A percentile compares a stretch with the other conserved stretches of the same genome.
Conservation (phyloP, 495 filamentous ascomycete species). For the Xeromyces bisporus region DNA sequence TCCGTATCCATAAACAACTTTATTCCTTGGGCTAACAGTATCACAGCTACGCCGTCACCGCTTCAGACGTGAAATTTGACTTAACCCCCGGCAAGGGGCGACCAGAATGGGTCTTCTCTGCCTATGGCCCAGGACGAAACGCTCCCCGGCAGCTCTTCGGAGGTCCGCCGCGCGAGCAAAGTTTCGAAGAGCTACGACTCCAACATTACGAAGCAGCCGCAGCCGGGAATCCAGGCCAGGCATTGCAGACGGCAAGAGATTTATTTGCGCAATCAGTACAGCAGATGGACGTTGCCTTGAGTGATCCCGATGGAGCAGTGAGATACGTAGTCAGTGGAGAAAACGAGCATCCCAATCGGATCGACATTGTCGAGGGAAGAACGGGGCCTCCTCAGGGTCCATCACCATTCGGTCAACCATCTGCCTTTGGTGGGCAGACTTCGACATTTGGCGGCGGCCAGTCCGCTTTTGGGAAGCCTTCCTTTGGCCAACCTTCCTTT, state of each 20-base stretch:
- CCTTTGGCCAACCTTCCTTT: conserved; percentile 22
- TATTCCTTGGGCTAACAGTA: too few relatives aligned
- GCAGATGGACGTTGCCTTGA: conserved; percentile 50
- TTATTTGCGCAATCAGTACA: conserved; percentile 42
- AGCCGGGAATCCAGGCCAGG: conserved; percentile 43
- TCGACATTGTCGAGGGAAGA: conserved; percentile 45
- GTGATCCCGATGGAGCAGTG: conserved; percentile 52
- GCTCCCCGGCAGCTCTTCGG: conserved; percentile 68
- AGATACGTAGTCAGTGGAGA: conserved; percentile 49
- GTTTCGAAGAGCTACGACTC: conserved; percentile 64
- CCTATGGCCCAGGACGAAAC: conserved; percentile 55
- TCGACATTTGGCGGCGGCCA: conserved; percentile 7
- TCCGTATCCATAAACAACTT: too few relatives aligned
- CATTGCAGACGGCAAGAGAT: conserved; percentile 45
- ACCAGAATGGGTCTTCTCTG: conserved; percentile 70
- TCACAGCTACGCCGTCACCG: conserved; percentile 33
- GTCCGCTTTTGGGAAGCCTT: conserved; percentile 14
- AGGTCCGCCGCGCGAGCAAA: conserved; percentile 60
- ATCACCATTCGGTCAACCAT: conserved; percentile 16
- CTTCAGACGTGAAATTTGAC: conserved; percentile 42
- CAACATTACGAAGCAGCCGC: conserved; percentile 43
- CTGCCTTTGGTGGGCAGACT: conserved; percentile 23
- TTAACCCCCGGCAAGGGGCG: conserved; percentile 40
- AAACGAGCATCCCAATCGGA: conserved; percentile 65
- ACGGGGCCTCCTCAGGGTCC: conserved; percentile 10